Base-by-base conservation (phyloP, 495 filamentous ascomycete species). In the Penicillium lagena region DNA sequence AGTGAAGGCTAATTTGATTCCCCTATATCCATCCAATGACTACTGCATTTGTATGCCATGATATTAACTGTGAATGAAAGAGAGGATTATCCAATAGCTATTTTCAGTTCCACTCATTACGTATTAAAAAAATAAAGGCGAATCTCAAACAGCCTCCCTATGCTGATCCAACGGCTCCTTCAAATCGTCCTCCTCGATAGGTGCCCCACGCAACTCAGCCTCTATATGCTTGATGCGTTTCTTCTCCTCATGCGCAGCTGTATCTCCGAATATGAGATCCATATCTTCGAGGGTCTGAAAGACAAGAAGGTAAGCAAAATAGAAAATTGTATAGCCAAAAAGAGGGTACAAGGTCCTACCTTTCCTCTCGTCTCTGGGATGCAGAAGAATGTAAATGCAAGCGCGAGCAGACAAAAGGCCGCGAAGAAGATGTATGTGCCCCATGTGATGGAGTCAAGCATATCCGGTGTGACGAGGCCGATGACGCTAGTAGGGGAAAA, bases 381-480 rank as follows among this genome's bases (percentile, higher is more conserved):
- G 13, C 64, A 76, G 52, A 83, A 78, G 66, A 60, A 68, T 12
- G 75, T 73, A 48, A 80, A 82, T 53, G 36, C 75, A 39, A 61
- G 76, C 58, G 83, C 86, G 7, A 83, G 50, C 43, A 81, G 80
- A 46, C 81, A 87, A 42, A 90, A 68, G 7, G 82, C 51, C 1
- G 85, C 87, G 53, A 91, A 91, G 54, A 91, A 76, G 46, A 90
- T 80, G 52, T 87, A 90, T 8, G 87, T 89, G 45, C 86, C 87
- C 64, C 83, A 90, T 3, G 76, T 75, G 50, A 89, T 83, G 32
- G 68, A 56, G 13, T 71, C 66, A 10, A 93, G 73, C 84, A 90
- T 86, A 51, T 84, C 78, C 0, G 86, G 86, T 0, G 86, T 90
- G 13, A 88, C 83, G 61, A 86, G 76, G 14, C 83, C 84, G 44